Conservation (phyloP, 73 alveolate species). For the Paramecium primaurelia region DNA sequence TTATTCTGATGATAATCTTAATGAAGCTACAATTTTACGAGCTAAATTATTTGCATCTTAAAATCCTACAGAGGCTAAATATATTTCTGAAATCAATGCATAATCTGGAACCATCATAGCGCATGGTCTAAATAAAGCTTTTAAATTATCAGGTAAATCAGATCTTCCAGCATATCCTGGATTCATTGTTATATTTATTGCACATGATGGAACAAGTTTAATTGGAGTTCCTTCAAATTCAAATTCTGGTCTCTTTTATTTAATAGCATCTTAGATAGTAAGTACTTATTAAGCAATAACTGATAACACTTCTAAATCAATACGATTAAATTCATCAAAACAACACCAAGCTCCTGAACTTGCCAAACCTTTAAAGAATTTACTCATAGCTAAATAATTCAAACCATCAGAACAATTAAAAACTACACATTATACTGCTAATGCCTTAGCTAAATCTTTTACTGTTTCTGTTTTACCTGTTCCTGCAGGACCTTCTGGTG, state of each 20-base stretch:
- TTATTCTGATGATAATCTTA: conserved; percentile 97
- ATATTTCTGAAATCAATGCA: conserved; percentile 96
- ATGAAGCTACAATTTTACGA: conserved; percentile 96
- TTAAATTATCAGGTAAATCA: conserved; percentile 99
- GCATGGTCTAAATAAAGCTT: conserved; percentile 93
- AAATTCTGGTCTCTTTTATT: conserved; percentile 83
- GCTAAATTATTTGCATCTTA: conserved; percentile 96
- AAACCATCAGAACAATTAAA: conserved; percentile 99
- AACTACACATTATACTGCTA: conserved; percentile 99
- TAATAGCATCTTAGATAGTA: conserved; percentile 89
- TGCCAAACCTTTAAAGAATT: conserved; percentile 99
- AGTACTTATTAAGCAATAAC: conserved; percentile 98
- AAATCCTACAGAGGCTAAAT: conserved; percentile 92
- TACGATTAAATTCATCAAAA: conserved; percentile 99
- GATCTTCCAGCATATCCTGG: conserved; percentile 99
- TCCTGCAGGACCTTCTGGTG: conserved; percentile 99
- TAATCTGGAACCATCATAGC: conserved; percentile 99
- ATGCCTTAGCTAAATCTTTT: conserved; percentile 98
- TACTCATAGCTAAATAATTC: conserved; percentile 95
- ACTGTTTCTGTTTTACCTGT: conserved; percentile 91
- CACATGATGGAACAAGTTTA: conserved; percentile 91
- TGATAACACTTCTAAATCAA: conserved; percentile 98
- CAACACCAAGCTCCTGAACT: conserved; percentile 99
- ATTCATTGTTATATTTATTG: conserved; percentile 99
- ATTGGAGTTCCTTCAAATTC: conserved; percentile 94